Base-by-base conservation (phyloP, 2,329 filamentous ascomycete genomes). In the Fusarium udum region DNA sequence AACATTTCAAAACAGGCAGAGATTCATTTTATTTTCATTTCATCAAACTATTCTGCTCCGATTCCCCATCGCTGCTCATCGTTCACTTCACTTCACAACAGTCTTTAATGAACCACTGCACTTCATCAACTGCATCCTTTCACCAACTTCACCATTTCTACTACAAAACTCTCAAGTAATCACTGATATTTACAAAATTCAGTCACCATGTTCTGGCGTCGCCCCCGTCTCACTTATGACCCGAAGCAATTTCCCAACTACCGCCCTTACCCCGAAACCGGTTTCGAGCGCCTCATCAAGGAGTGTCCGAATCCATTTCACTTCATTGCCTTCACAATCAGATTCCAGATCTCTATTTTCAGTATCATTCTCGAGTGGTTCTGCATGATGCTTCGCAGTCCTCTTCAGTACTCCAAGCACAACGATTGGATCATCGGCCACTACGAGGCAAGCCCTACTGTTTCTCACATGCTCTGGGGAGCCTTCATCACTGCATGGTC, bases 161-260 rank as follows among this genome's bases (percentile, higher is more conserved):
- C 16, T 14, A 7, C 15, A 26, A 9, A 31, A 26, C 7, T 37
- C 39, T 36, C 32, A 22, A 46, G 11, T 32, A 3, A 34, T 32
- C 15, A 58, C 49, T 46, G 28, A 43, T 26, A 45, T 24, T 22
- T 16, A 39, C 34, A 10, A 24, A 39, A 24, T 45, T 40, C 37
- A 45, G 52, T 53, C 58, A 65, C 24, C 14, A 69, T 72, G 59
- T 42, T 74, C 49, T 66, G 46, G 60, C 36, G 20, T 40, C 51
- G 42, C 12, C 48, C 56, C 16, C 52, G 26, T 39, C 70, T 55
- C 24, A 37, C 52, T 13, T 74, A 74, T 37, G 71, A 74, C 43
- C 71, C 67, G 24, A 72, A 72, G 31, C 60, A 74, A 11, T 74
- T 62, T 32, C 71, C 71, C 20, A 61, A 64, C 55, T 74, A 74